Conservation (phyloP, 2,329 filamentous ascomycete species). For the Alternaria brassicicola region DNA sequence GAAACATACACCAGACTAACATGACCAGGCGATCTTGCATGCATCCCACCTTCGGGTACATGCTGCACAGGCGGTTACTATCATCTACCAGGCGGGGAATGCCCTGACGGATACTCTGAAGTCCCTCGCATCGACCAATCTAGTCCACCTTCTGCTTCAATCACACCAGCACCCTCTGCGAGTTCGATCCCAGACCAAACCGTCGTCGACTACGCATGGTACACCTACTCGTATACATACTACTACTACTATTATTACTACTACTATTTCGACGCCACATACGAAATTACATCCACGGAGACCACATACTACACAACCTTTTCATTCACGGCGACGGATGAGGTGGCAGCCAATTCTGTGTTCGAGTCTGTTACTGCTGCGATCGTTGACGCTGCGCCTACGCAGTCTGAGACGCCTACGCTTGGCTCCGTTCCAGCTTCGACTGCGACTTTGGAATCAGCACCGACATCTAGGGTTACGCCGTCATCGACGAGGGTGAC, state of each 20-base stretch:
- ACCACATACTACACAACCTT: neutral
- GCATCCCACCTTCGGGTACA: neutral
- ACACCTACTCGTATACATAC: neutral
- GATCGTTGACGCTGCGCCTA: neutral
- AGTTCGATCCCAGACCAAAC: neutral
- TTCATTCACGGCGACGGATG: neutral
- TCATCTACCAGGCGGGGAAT: neutral
- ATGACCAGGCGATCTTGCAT: neutral
- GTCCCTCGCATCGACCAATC: neutral
- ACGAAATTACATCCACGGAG: neutral
- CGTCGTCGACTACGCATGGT: neutral
- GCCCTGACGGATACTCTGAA: neutral
- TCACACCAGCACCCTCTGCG: neutral
- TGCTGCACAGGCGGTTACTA: slow-evolving; percentile 2
- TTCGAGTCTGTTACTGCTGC: neutral
- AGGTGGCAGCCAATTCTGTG: neutral
- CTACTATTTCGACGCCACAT: neutral
- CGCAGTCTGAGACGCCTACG: slow-evolving; percentile 3
- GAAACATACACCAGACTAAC: neutral
- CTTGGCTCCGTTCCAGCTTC: neutral
- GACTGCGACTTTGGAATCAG: neutral
- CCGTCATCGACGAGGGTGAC: neutral
- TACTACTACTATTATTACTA: neutral
- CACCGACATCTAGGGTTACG: neutral
- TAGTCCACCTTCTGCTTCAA: neutral